Evolutionary conservation across 441 rosid genomes (phyloP).

Genomic region (Corymbia citriodora): DNA sequence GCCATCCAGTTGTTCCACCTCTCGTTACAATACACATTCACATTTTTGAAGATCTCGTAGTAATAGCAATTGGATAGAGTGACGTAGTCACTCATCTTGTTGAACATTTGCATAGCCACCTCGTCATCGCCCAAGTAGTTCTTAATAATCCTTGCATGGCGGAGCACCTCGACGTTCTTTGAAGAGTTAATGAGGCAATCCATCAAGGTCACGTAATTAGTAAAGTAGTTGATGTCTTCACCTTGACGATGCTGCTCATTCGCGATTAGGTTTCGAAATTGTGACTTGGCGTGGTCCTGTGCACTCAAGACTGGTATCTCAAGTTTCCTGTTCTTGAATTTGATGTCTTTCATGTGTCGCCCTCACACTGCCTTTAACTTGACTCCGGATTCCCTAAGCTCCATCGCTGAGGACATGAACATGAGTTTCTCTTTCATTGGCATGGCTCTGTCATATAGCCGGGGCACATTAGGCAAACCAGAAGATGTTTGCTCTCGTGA

Average conservation of each 20-base stretch:
- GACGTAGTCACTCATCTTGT: background rate
- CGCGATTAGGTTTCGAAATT: background rate
- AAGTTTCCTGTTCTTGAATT: background rate
- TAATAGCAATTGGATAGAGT: background rate
- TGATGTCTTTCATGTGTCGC: background rate
- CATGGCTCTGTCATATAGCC: no score
- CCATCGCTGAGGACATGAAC: background rate
- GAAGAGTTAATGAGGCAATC: background rate
- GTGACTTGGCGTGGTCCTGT: background rate
- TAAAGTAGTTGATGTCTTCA: background rate
- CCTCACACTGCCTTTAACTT: background rate
- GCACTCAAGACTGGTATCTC: background rate
- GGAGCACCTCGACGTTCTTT: background rate
- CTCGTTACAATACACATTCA: no score
- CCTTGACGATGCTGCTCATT: background rate
- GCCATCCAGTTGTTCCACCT: no score
- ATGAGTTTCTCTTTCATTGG: background rate
- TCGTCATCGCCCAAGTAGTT: background rate
- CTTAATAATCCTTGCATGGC: background rate
- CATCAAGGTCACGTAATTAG: background rate
- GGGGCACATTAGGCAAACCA: background rate
- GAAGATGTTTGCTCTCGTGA: background rate
- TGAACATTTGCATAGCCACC: background rate
- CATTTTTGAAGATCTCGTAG: background rate
- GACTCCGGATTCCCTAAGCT: slow-evolving; percentile 13